Evolutionary conservation across 345 rosid species (phyloP).

Genomic region (Hibiscus syriacus): DNA sequence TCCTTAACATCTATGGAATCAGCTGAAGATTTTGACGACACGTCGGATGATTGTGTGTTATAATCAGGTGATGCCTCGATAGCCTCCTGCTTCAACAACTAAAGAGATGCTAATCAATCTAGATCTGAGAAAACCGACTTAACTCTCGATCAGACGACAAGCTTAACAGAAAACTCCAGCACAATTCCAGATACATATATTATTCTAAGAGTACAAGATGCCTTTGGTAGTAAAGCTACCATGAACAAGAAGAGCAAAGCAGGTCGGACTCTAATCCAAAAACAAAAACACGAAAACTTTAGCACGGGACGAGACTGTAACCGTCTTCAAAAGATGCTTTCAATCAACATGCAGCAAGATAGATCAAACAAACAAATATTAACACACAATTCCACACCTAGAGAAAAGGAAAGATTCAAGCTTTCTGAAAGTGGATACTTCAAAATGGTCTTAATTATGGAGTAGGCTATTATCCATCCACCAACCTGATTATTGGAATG

Average conservation of each 20-base stretch:
- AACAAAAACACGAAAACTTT: background rate
- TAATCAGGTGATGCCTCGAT: conserved; percentile 50
- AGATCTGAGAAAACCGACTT: background rate
- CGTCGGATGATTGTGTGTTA: conserved; percentile 42
- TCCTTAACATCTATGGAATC: conserved; percentile 41
- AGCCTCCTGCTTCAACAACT: conserved; percentile 39
- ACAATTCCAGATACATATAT: background rate
- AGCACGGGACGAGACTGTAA: no score
- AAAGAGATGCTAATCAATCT: conserved; percentile 5
- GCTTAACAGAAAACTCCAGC: background rate
- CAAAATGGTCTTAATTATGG: background rate
- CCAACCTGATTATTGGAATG: conserved; percentile 67
- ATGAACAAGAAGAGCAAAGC: background rate
- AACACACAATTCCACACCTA: background rate
- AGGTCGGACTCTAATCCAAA: background rate
- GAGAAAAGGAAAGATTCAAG: background rate
- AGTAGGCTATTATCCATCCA: background rate
- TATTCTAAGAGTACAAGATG: background rate
- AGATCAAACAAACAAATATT: no score
- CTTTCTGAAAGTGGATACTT: background rate
- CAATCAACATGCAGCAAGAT: background rate
- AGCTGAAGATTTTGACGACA: conserved; percentile 31
- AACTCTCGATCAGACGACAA: background rate
- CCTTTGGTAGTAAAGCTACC: background rate
- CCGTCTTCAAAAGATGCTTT: background rate